Percentiles rank a stretch among this genome's conserved stretches.
Evolutionary conservation across 2,329 filamentous ascomycete species (phyloP).

Genomic region (Exserohilum rostratum): DNA sequence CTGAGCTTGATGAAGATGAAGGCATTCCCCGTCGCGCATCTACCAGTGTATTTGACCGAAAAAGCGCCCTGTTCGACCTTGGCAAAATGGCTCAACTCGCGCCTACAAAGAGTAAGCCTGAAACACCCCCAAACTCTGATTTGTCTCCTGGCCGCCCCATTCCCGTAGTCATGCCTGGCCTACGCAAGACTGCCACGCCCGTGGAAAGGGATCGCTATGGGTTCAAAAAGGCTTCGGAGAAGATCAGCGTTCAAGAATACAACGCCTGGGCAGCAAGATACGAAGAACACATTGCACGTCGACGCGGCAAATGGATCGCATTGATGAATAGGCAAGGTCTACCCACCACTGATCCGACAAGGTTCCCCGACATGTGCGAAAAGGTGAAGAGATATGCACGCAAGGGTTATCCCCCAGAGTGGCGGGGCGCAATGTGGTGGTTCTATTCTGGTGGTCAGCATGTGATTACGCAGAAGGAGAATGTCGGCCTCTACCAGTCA

Average conservation of each 20-base stretch:
- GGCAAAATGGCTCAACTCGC: slow-evolving; percentile 23
- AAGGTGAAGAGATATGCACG: slow-evolving; percentile 90
- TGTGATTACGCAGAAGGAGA: slow-evolving; percentile 73
- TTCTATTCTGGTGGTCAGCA: slow-evolving; percentile 90
- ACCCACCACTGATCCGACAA: slow-evolving; percentile 71
- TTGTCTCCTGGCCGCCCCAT: slow-evolving; percentile 7
- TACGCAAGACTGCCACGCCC: slow-evolving; percentile 29
- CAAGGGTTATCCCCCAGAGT: slow-evolving; percentile 92
- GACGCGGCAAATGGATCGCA: slow-evolving; percentile 80
- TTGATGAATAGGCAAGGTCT: slow-evolving; percentile 79
- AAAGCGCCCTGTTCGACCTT: slow-evolving; percentile 37
- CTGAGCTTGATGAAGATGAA: slow-evolving; percentile 44
- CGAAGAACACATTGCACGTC: slow-evolving; percentile 72
- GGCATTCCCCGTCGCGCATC: slow-evolving; percentile 44
- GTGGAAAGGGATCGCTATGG: slow-evolving; percentile 79
- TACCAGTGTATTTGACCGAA: slow-evolving; percentile 44
- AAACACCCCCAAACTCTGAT: not conserved
- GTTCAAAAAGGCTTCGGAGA: slow-evolving; percentile 85
- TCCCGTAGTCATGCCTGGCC: slow-evolving; percentile 10
- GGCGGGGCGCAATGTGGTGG: slow-evolving; percentile 96
- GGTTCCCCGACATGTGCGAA: slow-evolving; percentile 78
- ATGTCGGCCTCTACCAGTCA: slow-evolving; percentile 71
- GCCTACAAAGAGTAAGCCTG: slow-evolving; percentile 18
- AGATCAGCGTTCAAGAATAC: slow-evolving; percentile 77
- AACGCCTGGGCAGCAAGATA: slow-evolving; percentile 82